phyloP scores from a whole-genome alignment of 306 rosid genomes.

The Adenanthera pavonina region DNA sequence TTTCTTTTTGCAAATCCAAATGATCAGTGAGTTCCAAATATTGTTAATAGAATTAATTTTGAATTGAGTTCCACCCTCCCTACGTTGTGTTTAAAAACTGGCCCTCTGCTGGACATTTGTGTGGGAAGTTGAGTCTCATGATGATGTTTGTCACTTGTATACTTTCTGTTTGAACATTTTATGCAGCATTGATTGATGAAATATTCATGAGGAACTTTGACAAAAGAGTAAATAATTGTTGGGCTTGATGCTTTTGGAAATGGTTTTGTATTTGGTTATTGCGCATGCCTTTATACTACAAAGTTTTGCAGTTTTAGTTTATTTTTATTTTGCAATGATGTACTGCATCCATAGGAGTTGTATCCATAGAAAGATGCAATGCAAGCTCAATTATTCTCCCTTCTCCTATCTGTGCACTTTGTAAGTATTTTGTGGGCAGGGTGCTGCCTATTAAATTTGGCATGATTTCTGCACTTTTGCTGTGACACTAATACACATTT shows the following conservation, averaged over 20 bases:
- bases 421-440: not conserved
- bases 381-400: not conserved
- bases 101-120: constrained; percentile 17
- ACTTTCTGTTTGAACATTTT: not conserved
- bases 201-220: not conserved
- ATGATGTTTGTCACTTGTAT: not conserved
- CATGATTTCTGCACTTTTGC: constrained; percentile 4
- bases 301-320: too few relatives aligned
- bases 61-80: not conserved
- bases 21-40: too few relatives aligned
- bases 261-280: constrained; percentile 15
- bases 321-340: not conserved
- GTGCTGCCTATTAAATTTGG: not conserved
- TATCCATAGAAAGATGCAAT: constrained; percentile 5
- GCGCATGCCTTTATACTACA: not conserved
- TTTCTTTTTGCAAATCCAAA: too few relatives aligned
- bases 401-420: constrained; percentile 7
- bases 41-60: too few relatives aligned
- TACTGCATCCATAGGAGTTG: constrained; percentile 6
- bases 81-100: not conserved
- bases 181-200: not conserved
- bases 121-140: constrained; percentile 4
- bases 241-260: not conserved
- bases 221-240: not conserved
- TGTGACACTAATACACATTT: constrained; percentile 17